phyloP scores from a whole-genome alignment of 208 protist species.

The Borovskyia barvae region DNA sequence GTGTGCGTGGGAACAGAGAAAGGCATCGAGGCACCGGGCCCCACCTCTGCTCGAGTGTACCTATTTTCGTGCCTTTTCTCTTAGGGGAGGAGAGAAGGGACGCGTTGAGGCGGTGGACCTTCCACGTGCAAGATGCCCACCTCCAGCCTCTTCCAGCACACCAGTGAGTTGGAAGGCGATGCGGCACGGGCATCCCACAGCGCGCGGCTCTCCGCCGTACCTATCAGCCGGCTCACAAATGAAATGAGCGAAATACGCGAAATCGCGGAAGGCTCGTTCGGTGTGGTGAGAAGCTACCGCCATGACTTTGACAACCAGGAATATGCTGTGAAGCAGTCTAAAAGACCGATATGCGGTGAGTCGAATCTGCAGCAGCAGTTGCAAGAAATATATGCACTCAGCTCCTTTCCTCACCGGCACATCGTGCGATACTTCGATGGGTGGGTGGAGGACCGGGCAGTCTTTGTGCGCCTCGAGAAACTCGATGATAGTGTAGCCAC shows the following conservation, averaged over 20 bases:
- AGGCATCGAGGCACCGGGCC: too few species aligned
- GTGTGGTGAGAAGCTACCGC: conserved; percentile 51
- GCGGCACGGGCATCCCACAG: conserved; percentile 6
- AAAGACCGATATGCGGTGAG: conserved; percentile 66
- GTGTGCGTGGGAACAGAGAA: too few species aligned
- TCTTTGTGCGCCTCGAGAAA: conserved; percentile 80
- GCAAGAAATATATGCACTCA: conserved; percentile 80
- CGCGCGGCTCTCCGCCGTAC: conserved; percentile 32
- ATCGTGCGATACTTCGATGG: conserved; percentile 85
- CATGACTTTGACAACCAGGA: conserved; percentile 58
- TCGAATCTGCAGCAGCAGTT: conserved; percentile 75
- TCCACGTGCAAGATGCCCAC: too few species aligned
- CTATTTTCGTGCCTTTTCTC: too few species aligned
- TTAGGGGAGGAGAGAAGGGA: too few species aligned
- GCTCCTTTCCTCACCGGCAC: conserved; percentile 63
- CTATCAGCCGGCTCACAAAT: conserved; percentile 65
- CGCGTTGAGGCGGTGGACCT: neutral
- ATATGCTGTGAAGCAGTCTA: conserved; percentile 85
- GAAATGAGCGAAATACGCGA: conserved; percentile 76
- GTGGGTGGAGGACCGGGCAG: conserved; percentile 81
- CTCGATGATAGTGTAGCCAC: conserved; percentile 45
- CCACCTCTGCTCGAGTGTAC: too few species aligned
- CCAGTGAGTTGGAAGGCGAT: conserved; percentile 12
- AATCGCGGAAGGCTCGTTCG: conserved; percentile 67
- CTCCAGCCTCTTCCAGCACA: too few species aligned